Conservation (phyloP, 2,329 filamentous ascomycete genomes). For the Colletotrichum echinochloae region DNA sequence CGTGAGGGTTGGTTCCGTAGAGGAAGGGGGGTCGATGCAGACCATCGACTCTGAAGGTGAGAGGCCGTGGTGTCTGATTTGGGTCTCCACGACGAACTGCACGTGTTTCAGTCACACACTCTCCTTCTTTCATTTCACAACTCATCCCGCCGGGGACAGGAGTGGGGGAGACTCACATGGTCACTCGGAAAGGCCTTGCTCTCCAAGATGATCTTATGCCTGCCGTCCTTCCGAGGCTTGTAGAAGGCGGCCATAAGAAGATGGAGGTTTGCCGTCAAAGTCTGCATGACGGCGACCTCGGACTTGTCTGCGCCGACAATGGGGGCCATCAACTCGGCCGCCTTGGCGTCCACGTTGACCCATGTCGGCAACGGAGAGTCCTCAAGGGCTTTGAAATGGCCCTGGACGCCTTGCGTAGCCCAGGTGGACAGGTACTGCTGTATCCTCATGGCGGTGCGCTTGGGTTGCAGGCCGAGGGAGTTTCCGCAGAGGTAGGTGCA, state of each 20-base stretch:
- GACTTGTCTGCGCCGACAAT: constrained; percentile 76
- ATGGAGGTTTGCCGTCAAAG: constrained; percentile 82
- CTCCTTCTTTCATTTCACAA: neutral
- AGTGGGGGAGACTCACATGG: constrained; percentile 65
- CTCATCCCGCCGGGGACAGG: neutral
- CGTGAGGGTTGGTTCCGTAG: constrained; percentile 68
- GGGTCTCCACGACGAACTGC: constrained; percentile 82
- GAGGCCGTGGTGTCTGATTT: constrained; percentile 76
- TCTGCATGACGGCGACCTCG: constrained; percentile 87
- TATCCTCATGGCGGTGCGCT: constrained; percentile 67
- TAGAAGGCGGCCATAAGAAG: constrained; percentile 87
- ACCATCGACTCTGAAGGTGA: constrained; percentile 75
- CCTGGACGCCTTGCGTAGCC: constrained; percentile 82
- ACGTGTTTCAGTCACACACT: neutral
- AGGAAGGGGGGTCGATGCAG: constrained; percentile 69
- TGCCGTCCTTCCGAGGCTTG: constrained; percentile 65
- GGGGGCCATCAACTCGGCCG: constrained; percentile 72
- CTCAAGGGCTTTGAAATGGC: constrained; percentile 78
- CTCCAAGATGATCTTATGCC: constrained; percentile 82
- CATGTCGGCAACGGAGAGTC: constrained; percentile 76
- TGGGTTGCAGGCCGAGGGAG: constrained; percentile 87
- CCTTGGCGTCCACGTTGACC: constrained; percentile 78
- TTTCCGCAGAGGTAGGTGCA: constrained; percentile 90
- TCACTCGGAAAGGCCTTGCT: constrained; percentile 89
- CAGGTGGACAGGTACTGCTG: constrained; percentile 80